phyloP scores from a whole-genome alignment of 1,284 basidiomycete species.

The Golubevia pallescens region DNA sequence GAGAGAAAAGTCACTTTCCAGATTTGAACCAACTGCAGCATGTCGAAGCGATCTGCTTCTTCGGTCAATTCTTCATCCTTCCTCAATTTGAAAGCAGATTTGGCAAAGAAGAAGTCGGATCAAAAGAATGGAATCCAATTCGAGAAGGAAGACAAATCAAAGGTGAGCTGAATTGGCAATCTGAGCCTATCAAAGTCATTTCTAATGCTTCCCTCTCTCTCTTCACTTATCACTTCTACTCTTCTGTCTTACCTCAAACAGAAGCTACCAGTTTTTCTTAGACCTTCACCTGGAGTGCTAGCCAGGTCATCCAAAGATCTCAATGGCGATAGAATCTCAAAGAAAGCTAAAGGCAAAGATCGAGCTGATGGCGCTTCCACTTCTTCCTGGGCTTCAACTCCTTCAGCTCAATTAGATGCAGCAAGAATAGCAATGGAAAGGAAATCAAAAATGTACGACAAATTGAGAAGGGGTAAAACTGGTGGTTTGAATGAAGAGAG shows the following conservation, averaged over 20 bases:
- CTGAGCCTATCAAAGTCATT: no score
- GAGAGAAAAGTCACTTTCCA: no score
- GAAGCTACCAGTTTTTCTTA: slow-evolving; percentile 77
- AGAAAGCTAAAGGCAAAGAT: slow-evolving; percentile 69
- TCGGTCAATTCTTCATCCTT: slow-evolving; percentile 71
- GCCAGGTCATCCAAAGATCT: slow-evolving; percentile 72
- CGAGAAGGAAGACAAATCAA: not conserved
- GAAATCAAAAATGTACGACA: slow-evolving; percentile 83
- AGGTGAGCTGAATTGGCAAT: not conserved
- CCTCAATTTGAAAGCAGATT: slow-evolving; percentile 76
- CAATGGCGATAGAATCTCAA: slow-evolving; percentile 72
- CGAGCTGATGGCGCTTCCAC: not conserved
- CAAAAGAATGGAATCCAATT: slow-evolving; percentile 70
- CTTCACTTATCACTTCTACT: not conserved
- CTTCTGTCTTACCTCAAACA: slow-evolving; percentile 44
- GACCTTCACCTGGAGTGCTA: slow-evolving; percentile 75
- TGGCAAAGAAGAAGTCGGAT: slow-evolving; percentile 74
- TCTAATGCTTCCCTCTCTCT: no score
- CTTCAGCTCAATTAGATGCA: slow-evolving; percentile 68
- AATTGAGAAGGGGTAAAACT: slow-evolving; percentile 78
- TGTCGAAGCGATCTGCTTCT: slow-evolving; percentile 74
- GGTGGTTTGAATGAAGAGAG: slow-evolving; percentile 80
- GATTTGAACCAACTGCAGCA: slow-evolving; percentile 65
- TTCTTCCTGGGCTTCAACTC: slow-evolving; percentile 13
- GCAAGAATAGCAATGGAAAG: slow-evolving; percentile 75